Conservation (phyloP, 2,329 filamentous ascomycete species). For the Talaromyces sp. region DNA sequence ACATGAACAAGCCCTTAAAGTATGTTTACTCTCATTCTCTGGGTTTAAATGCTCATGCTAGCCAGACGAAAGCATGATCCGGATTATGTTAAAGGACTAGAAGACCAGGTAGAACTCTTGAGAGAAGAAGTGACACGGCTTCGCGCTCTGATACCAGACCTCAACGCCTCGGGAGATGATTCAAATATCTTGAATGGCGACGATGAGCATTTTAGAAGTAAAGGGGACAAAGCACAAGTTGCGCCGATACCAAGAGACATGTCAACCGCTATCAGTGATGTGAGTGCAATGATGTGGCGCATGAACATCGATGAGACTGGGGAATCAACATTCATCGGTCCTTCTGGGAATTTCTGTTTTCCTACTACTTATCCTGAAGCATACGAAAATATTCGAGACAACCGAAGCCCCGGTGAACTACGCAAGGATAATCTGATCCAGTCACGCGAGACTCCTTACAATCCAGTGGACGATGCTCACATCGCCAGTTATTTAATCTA, state of each 20-base stretch:
- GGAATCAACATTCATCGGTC: not conserved
- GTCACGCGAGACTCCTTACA: not conserved
- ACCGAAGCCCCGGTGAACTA: not conserved
- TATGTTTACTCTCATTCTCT: not conserved
- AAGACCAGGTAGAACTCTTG: not conserved
- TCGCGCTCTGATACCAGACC: not conserved
- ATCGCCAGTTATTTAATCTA: not conserved
- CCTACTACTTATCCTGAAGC: not conserved
- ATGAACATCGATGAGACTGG: constrained; percentile 7
- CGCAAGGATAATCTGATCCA: not conserved
- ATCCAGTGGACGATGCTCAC: not conserved
- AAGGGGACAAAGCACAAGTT: not conserved
- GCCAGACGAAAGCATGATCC: not conserved
- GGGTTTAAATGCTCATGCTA: not conserved
- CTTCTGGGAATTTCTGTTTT: constrained; percentile 5
- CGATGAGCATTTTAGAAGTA: not conserved
- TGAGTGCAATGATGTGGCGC: constrained; percentile 9
- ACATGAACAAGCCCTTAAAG: not conserved
- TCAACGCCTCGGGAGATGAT: not conserved
- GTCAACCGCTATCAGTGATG: constrained; percentile 1
- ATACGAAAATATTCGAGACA: not conserved
- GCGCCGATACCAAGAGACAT: not conserved
- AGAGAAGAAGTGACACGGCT: not conserved
- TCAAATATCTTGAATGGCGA: not conserved
- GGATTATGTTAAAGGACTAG: not conserved